These are phyloP conservation scores for Agaricus sinodeliciosus DNA, from an alignment of 768 basidiomycete species.

Conservation along the genomic window DNA sequence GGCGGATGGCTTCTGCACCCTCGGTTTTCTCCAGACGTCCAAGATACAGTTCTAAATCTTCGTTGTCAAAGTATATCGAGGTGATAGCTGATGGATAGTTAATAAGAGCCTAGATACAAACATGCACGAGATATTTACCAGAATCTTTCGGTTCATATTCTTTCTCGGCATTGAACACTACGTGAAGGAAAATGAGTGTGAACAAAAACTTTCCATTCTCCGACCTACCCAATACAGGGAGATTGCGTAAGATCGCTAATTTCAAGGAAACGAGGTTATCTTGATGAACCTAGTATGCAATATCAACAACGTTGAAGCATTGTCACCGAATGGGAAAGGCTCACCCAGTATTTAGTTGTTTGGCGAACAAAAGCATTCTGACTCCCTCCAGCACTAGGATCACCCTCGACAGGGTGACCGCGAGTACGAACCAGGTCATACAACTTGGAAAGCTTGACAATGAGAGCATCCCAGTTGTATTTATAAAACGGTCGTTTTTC, in stretches of 20 bases:
- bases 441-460: slow-evolving; percentile 90
- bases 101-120: neutral
- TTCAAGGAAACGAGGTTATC: slow-evolving; percentile 94
- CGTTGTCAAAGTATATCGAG: slow-evolving; percentile 95
- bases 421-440: slow-evolving; percentile 94
- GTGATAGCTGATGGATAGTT: slow-evolving; percentile 63
- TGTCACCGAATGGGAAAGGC: slow-evolving; percentile 4
- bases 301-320: neutral
- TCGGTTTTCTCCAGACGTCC: slow-evolving; percentile 98
- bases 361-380: slow-evolving; percentile 98
- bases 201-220: neutral
- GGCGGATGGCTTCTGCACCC: slow-evolving; percentile 92
- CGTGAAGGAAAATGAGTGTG: neutral
- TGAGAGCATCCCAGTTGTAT: slow-evolving; percentile 92
- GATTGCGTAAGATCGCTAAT: slow-evolving; percentile 82
- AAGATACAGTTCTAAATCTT: slow-evolving; percentile 91
- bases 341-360: slow-evolving; percentile 98
- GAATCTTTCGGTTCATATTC: slow-evolving; percentile 84
- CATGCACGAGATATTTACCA: slow-evolving; percentile 32
- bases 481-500: slow-evolving; percentile 96
- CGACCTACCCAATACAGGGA: slow-evolving; percentile 82
- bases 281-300: slow-evolving; percentile 56
- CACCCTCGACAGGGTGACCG: slow-evolving; percentile 91
- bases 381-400: slow-evolving; percentile 87
- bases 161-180: slow-evolving; percentile 92